Evolutionary conservation across 148 eudicot genomes (phyloP).

Genomic region (Pharnaceum exiguum): DNA sequence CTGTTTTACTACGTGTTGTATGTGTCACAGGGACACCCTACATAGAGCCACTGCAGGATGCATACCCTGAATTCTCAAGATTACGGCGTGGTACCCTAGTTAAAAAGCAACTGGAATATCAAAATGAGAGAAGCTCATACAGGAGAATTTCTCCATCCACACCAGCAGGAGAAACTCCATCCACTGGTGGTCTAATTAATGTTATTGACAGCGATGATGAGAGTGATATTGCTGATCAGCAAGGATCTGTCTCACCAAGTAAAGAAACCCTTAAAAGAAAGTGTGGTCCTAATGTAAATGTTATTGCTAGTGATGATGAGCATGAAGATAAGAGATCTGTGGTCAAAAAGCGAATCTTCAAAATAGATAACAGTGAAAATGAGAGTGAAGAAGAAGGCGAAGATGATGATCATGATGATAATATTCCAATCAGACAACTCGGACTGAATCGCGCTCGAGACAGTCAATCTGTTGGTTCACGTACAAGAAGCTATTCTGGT

Average conservation of each 20-base stretch:
- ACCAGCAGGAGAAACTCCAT: slow-evolving; percentile 30
- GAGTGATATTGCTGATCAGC: slow-evolving; percentile 3
- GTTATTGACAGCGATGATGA: slow-evolving; percentile 55
- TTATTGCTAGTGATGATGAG: slow-evolving; percentile 49
- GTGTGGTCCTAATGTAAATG: slow-evolving; percentile 39
- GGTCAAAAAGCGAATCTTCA: slow-evolving; percentile 15
- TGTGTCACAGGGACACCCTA: slow-evolving; percentile 3
- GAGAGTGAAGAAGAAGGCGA: slow-evolving; percentile 19
- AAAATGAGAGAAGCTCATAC: slow-evolving; percentile 22
- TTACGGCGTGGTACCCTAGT: slow-evolving; percentile 11
- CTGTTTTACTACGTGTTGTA: not conserved
- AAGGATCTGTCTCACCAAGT: not conserved
- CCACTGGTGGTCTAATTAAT: slow-evolving; percentile 23
- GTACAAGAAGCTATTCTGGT: slow-evolving; percentile 11
- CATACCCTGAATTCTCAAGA: not conserved
- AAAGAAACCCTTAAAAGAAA: slow-evolving; percentile 28
- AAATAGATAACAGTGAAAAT: slow-evolving; percentile 9
- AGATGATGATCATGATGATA: slow-evolving; percentile 48
- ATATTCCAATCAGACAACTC: slow-evolving; percentile 51
- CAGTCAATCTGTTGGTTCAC: slow-evolving; percentile 11
- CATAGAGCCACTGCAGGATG: not conserved
- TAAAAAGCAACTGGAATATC: slow-evolving; percentile 34
- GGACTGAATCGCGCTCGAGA: slow-evolving; percentile 13
- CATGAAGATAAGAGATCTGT: not conserved
- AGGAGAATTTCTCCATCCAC: slow-evolving; percentile 55